phyloP scores from a whole-genome alignment of 768 basidiomycete genomes.

The Mycena haematopus region DNA sequence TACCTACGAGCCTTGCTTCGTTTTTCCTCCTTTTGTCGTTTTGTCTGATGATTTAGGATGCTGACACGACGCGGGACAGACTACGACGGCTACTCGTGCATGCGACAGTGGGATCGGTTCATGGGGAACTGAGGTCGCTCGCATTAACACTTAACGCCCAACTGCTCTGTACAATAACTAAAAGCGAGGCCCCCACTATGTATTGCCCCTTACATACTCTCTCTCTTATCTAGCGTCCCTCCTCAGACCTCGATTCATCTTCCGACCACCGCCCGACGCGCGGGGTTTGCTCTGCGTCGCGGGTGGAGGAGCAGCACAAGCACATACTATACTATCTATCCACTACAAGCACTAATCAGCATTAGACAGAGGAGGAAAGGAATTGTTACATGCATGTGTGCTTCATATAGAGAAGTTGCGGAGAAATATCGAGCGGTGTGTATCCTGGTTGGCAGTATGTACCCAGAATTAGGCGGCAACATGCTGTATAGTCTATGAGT shows the following conservation, averaged over 20 bases:
- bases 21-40: not conserved
- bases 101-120: conserved; percentile 55
- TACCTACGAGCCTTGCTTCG: no score
- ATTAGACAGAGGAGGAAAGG: not conserved
- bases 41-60: not conserved
- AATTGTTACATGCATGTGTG: not conserved
- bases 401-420: no score
- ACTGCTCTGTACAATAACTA: not conserved
- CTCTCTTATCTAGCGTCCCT: not conserved
- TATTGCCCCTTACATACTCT: not conserved
- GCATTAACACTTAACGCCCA: not conserved
- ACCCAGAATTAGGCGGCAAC: no score
- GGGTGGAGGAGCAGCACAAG: not conserved
- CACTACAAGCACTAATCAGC: not conserved
- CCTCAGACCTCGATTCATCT: not conserved
- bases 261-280: not conserved
- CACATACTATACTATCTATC: not conserved
- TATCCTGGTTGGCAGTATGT: no score
- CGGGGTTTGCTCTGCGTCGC: not conserved
- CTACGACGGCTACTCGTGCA: conserved; percentile 64
- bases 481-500: no score
- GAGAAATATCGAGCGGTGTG: no score
- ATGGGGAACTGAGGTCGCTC: conserved; percentile 11
- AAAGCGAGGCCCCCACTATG: not conserved
- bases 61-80: conserved; percentile 40